Evolutionary conservation across 345 rosid genomes (phyloP), one percentile per base, ranked within the genome.

Genomic region (Erodium maritimum): DNA sequence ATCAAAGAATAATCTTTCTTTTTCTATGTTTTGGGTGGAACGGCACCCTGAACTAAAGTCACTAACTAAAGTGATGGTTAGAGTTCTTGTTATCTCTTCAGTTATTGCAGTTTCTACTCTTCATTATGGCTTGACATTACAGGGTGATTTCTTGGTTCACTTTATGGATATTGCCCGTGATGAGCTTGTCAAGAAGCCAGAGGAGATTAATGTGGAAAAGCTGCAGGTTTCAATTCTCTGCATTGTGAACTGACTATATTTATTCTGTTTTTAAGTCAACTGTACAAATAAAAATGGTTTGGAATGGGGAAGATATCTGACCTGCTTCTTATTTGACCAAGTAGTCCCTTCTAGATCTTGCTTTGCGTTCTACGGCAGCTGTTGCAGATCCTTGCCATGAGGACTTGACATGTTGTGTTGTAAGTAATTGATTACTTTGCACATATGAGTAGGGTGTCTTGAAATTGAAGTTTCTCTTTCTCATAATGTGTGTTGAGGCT

Each of bases 141-240:
- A 93, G 96, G 99, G 95, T 55, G 99, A 93, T 72, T 93, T 89
- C 72, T 73, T 93, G 83, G 96, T 93, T 71, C 99, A 87, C 72
- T 93, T 93, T 65, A 89, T 85, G 94, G 99, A 93, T 79, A 93
- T 93, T 63, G 83, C 99, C 68, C 82, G 95, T 64, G 96, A 93
- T 57, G 96, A 89, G 76, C 90, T 93, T 23, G 69, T 69, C 45
- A 93, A 93, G 75, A 87, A 81, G 69, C 80, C 70, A 55, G 85
- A 83, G 62, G 99, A 80, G 65, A 80, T 89, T 66, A 82, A 90
- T 57, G 91, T 79, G 61, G 99, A 89, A 77, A 93, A 86, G 75
- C 78, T 93, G 69, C 95, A 89, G 99, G 96, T 93, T 62, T 59
- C 7, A 20, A 20, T 52, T 16, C 48, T 42, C 17, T 46, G 21